Base-by-base conservation (phyloP, 805 yeast genomes). In the Saturnispora kantuleensis region DNA sequence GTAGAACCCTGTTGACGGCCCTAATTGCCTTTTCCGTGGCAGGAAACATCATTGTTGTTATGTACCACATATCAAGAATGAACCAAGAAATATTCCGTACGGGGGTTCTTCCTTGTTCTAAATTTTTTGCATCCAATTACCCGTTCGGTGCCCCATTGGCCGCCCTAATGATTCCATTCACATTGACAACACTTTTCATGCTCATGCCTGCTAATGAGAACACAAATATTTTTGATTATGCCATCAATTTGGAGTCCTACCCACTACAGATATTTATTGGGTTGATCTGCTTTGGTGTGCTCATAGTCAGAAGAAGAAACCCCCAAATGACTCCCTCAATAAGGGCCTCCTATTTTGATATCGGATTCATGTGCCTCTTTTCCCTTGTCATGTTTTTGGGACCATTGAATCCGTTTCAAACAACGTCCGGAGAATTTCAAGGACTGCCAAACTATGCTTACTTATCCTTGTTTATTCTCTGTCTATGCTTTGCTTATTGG, bases 71-170 rank as follows among this genome's bases (percentile, higher is more conserved):
- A 16, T 72, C 78, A 1, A 61, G 81, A 48, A 69, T 72, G 56
- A 71, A 71, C 49, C 81, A 76, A 54, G 81, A 76, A 53, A 73
- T 72, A 1, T 76, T 76, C 53, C 55, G 79, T 18, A 79, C 74
- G 49, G 80, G 80, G 0, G 73, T 66, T 51, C 56, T 76, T 26
- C 81, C 81, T 4, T 68, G 60, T 39, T 72, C 79, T 9, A 53
- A 51, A 28, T 61, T 69, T 47, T 72, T 76, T 68, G 70, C 79
- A 1, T 71, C 79, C 4, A 76, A 75, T 49, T 66, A 70, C 67
- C 79, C 80, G 2, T 65, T 59, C 45, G 76, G 74, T 3, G 74
- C 80, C 1, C 80, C 80, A 2, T 49, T 74, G 35, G 67, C 72
- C 10, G 63, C 77, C 0, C 56, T 76, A 34, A 15, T 66, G 3